Evolutionary conservation across 2,329 filamentous ascomycete species (phyloP).

Genomic region (Colletotrichum karsti): DNA sequence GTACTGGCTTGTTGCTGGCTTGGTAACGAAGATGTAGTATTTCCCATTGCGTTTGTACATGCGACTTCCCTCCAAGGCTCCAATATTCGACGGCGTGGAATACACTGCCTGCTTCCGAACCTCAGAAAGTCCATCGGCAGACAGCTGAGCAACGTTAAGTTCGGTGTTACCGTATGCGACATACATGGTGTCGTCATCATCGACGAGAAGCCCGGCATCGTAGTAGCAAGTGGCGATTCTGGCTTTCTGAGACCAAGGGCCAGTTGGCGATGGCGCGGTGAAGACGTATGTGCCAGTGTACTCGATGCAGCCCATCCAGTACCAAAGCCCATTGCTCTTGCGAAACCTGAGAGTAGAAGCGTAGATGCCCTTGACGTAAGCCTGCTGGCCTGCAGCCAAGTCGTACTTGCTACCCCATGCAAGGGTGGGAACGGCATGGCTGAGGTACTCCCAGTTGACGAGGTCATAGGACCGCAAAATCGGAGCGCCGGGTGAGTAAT

Average conservation of each 20-base stretch:
- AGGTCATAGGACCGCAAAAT: slow-evolving; percentile 58
- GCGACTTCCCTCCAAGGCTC: slow-evolving; percentile 52
- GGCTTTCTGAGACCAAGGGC: background rate
- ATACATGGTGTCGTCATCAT: slow-evolving; percentile 49
- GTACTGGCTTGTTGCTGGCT: slow-evolving; percentile 50
- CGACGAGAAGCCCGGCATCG: slow-evolving; percentile 38
- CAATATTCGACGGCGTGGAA: background rate
- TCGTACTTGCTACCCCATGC: slow-evolving; percentile 54
- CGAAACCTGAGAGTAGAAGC: slow-evolving; percentile 51
- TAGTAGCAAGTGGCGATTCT: slow-evolving; percentile 29
- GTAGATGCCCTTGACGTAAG: slow-evolving; percentile 63
- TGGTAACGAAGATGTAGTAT: slow-evolving; percentile 60
- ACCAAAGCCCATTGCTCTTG: slow-evolving; percentile 25
- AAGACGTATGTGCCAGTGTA: slow-evolving; percentile 27
- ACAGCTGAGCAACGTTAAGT: slow-evolving; percentile 8
- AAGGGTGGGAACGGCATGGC: slow-evolving; percentile 44
- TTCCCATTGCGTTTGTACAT: slow-evolving; percentile 62
- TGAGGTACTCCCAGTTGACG: slow-evolving; percentile 50
- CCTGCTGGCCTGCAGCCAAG: slow-evolving; percentile 47
- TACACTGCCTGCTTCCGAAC: background rate
- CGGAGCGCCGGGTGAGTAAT: slow-evolving; percentile 58
- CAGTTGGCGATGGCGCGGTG: slow-evolving; percentile 13
- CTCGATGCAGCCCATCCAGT: slow-evolving; percentile 30
- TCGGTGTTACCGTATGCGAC: slow-evolving; percentile 49
- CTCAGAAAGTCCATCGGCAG: background rate